Evolutionary conservation across 306 rosid genomes (phyloP).

Genomic region (Casuarina equisetifolia): DNA sequence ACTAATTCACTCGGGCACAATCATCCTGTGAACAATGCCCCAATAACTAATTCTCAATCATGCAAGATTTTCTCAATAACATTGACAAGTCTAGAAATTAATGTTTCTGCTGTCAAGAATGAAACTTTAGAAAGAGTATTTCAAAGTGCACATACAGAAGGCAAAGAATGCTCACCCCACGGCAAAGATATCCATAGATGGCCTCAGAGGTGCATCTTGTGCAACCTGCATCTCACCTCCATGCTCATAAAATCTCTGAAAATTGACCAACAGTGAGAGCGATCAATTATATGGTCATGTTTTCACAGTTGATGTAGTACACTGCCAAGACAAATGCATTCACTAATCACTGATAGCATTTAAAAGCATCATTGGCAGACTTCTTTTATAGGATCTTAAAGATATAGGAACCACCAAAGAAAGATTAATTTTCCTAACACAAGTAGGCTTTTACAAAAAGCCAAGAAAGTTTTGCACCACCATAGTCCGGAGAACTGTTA

Average conservation of each 20-base stretch:
- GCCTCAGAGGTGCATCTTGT: constrained; percentile 80
- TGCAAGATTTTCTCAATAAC: not conserved
- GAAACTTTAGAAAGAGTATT: constrained; percentile 18
- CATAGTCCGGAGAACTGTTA: not conserved
- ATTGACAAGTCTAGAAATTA: not conserved
- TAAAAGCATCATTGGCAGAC: not conserved
- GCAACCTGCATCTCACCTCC: constrained; percentile 94
- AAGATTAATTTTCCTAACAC: not conserved
- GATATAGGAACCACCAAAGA: not conserved
- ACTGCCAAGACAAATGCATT: not conserved
- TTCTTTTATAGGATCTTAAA: not conserved
- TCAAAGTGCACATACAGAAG: constrained; percentile 26
- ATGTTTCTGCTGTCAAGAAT: constrained; percentile 2
- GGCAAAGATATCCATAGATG: constrained; percentile 96
- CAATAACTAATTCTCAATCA: not conserved
- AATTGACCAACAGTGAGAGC: constrained; percentile 3
- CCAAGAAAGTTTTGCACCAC: not conserved
- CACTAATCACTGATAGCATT: not conserved
- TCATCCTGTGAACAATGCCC: not conserved
- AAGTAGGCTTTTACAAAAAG: not conserved
- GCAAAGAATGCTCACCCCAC: constrained; percentile 73
- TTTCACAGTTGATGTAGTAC: constrained; percentile 7
- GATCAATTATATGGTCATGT: constrained; percentile 16
- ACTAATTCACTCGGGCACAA: not conserved
- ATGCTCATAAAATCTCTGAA: constrained; percentile 94